Evolutionary conservation across 2,329 filamentous ascomycete genomes (phyloP).

Genomic region (Uncinocarpus reesii): DNA sequence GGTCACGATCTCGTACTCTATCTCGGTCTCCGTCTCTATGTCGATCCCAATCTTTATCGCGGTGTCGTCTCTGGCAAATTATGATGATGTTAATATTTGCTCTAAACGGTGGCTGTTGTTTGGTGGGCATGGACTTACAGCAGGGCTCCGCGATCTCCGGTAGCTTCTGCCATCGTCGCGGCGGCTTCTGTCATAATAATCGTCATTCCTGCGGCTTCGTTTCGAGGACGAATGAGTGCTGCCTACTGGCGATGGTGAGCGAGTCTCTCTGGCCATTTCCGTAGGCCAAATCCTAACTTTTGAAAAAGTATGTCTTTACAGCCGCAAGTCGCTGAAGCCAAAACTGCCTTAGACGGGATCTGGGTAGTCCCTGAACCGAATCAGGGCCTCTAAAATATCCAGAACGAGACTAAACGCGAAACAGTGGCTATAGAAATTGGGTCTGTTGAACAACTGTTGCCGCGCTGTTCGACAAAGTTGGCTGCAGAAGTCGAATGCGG

Average conservation of each 20-base stretch:
- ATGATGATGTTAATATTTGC: slow-evolving; percentile 9
- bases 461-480: neutral
- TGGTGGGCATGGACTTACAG: slow-evolving; percentile 30
- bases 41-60: slow-evolving; percentile 17
- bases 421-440: neutral
- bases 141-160: slow-evolving; percentile 40
- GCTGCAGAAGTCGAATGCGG: neutral
- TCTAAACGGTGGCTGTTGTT: too few species aligned
- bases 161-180: slow-evolving; percentile 42
- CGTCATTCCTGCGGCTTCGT: slow-evolving; percentile 47
- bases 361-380: neutral
- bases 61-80: slow-evolving; percentile 15
- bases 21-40: slow-evolving; percentile 41
- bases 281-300: slow-evolving; percentile 38
- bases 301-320: slow-evolving; percentile 2
- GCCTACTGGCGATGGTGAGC: slow-evolving; percentile 92
- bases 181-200: slow-evolving; percentile 43
- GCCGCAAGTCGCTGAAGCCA: neutral
- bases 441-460: neutral
- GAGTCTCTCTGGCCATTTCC: slow-evolving; percentile 52
- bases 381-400: neutral
- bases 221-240: slow-evolving; percentile 66
- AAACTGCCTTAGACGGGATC: neutral
- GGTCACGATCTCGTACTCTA: slow-evolving; percentile 47
- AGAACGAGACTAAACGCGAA: neutral